Evolutionary conservation across 2,329 filamentous ascomycete genomes (phyloP).

Genomic region (Talaromyces islandicus): DNA sequence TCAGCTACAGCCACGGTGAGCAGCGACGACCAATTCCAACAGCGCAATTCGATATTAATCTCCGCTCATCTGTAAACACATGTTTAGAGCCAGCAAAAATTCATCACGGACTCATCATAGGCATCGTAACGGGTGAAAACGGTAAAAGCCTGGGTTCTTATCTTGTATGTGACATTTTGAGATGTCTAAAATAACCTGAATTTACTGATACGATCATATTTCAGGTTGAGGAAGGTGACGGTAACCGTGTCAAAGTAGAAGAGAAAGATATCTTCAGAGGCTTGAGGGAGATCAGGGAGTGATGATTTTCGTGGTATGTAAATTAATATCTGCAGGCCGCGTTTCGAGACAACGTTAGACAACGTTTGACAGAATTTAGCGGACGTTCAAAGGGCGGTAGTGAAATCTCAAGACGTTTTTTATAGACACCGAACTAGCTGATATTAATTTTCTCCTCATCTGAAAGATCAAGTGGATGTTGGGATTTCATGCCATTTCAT

Average conservation of each 20-base stretch:
- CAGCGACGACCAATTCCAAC: not conserved
- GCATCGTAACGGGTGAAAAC: slow-evolving; percentile 1
- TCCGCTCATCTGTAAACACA: no score
- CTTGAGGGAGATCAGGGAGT: not conserved
- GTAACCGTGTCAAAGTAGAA: slow-evolving; percentile 5
- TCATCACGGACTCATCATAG: slow-evolving; percentile 9
- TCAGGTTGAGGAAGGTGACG: slow-evolving; percentile 4
- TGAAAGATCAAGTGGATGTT: no score
- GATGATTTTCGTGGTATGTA: not conserved
- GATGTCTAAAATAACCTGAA: not conserved
- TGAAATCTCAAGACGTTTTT: no score
- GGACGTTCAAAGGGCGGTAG: no score
- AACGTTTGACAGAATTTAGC: no score
- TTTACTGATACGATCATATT: not conserved
- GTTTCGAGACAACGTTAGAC: no score
- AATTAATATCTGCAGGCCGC: not conserved
- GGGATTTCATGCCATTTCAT: no score
- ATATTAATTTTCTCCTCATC: no score
- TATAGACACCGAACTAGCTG: no score
- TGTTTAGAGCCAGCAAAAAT: not conserved
- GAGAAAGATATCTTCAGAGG: slow-evolving; percentile 10
- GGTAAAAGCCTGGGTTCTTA: slow-evolving; percentile 2
- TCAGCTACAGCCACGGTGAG: slow-evolving; percentile 6
- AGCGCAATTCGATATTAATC: not conserved
- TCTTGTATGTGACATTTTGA: not conserved